These are phyloP conservation scores for Daedalea quercina DNA, from an alignment of 768 basidiomycete species.

Conservation along the genomic window DNA sequence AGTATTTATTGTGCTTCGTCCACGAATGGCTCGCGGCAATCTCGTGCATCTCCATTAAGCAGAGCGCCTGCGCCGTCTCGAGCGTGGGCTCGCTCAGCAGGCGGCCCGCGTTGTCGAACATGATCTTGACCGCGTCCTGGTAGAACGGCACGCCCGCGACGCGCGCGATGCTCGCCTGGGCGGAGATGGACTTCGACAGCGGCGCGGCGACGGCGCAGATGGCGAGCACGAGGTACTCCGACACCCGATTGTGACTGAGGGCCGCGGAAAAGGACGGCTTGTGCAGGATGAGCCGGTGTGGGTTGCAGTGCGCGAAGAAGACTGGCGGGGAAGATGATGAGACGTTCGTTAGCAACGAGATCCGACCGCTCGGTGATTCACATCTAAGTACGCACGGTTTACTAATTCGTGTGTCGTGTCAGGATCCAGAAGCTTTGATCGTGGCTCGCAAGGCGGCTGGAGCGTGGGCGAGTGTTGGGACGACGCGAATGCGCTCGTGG, in stretches of 20 bases:
- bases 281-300: slow-evolving; percentile 70
- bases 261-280: slow-evolving; percentile 68
- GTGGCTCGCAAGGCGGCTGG: neutral
- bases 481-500: neutral
- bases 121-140: slow-evolving; percentile 54
- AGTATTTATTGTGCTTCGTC: slow-evolving; percentile 32
- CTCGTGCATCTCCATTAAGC: slow-evolving; percentile 63
- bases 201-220: slow-evolving; percentile 78
- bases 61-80: slow-evolving; percentile 69
- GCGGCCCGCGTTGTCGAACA: slow-evolving; percentile 66
- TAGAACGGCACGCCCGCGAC: slow-evolving; percentile 33
- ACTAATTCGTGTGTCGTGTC: slow-evolving; percentile 66
- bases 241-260: slow-evolving; percentile 61
- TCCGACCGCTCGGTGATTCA: slow-evolving; percentile 1
- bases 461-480: neutral
- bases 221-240: slow-evolving; percentile 63
- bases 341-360: slow-evolving; percentile 6
- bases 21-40: slow-evolving; percentile 24
- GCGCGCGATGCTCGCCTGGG: slow-evolving; percentile 43
- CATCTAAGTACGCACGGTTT: slow-evolving; percentile 39
- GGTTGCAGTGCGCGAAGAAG: slow-evolving; percentile 79
- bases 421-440: slow-evolving; percentile 43
- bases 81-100: slow-evolving; percentile 58
- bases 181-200: slow-evolving; percentile 57
- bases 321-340: slow-evolving; percentile 34